phyloP scores from a whole-genome alignment of 257 asterid species.

The Forsythia viridissima region DNA sequence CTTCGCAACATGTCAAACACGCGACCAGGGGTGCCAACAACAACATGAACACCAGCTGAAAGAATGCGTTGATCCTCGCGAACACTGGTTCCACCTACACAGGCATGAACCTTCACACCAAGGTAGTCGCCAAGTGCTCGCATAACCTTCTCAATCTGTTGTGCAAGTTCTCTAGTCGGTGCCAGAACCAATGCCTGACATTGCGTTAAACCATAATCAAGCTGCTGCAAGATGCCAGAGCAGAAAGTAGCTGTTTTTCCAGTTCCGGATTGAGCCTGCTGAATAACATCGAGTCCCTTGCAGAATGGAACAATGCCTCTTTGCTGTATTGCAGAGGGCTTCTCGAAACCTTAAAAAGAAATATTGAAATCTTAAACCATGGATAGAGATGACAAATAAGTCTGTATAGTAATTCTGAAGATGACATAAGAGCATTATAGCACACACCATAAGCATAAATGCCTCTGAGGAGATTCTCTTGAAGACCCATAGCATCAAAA shows the following conservation, averaged over 20 bases:
- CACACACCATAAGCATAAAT: constrained; percentile 60
- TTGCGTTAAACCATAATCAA: constrained; percentile 59
- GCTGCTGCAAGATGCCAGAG: constrained; percentile 81
- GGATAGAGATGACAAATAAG: not conserved
- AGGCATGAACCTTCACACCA: constrained; percentile 86
- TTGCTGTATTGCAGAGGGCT: constrained; percentile 93
- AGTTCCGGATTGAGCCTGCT: constrained; percentile 89
- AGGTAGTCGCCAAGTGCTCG: constrained; percentile 89
- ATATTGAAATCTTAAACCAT: not conserved
- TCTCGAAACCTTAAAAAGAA: constrained; percentile 68
- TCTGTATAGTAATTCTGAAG: not conserved
- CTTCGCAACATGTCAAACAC: constrained; percentile 82
- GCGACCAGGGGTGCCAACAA: constrained; percentile 92
- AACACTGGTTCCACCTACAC: constrained; percentile 88
- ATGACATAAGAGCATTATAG: not conserved
- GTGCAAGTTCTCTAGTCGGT: constrained; percentile 82
- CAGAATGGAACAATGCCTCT: constrained; percentile 85
- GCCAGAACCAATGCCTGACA: constrained; percentile 85
- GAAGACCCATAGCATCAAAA: constrained; percentile 59
- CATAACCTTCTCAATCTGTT: constrained; percentile 85
- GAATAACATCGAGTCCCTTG: constrained; percentile 84
- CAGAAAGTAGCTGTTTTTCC: constrained; percentile 87
- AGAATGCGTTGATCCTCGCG: constrained; percentile 86
- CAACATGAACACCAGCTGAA: constrained; percentile 76
- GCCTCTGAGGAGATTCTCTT: constrained; percentile 63